phyloP scores from a whole-genome alignment of 1,284 basidiomycete species.

The Neonothopanus nambi region DNA sequence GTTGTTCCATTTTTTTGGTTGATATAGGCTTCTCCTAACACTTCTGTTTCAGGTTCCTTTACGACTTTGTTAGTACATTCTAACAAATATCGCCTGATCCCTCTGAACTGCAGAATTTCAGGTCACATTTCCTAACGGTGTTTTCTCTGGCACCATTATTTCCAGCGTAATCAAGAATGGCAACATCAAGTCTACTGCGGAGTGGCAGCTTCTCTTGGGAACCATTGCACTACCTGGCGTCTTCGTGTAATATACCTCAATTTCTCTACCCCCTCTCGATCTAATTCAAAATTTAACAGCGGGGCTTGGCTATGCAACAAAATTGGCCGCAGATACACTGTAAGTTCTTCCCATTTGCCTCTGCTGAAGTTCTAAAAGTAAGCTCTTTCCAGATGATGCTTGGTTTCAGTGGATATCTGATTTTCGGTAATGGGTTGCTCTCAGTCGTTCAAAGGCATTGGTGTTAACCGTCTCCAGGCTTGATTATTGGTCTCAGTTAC shows the following conservation, averaged over 20 bases:
- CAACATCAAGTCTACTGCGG: constrained; percentile 58
- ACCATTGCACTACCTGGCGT: constrained; percentile 70
- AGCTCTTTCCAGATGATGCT: constrained; percentile 57
- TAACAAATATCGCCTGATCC: neutral
- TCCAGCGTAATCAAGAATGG: constrained; percentile 56
- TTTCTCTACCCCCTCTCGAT: neutral
- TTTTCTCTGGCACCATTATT: constrained; percentile 67
- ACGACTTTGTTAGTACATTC: constrained; percentile 58
- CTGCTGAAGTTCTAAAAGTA: neutral
- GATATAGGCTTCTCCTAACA: constrained; percentile 11
- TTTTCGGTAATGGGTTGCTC: constrained; percentile 51
- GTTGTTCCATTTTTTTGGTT: constrained; percentile 32
- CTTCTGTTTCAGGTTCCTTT: constrained; percentile 60
- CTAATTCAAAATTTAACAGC: neutral
- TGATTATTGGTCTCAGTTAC: constrained; percentile 52
- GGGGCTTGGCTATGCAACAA: constrained; percentile 67
- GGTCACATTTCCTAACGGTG: constrained; percentile 75
- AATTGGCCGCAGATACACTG: constrained; percentile 64
- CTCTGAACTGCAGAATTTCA: constrained; percentile 21
- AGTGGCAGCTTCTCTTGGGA: constrained; percentile 73
- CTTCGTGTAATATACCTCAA: constrained; percentile 28
- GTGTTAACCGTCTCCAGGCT: neutral
- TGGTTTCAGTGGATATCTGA: constrained; percentile 73
- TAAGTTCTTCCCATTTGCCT: constrained; percentile 27
- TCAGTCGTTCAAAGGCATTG: neutral